phyloP scores from a whole-genome alignment of 106 monocot species.

The Platanthera guangdongensis region DNA sequence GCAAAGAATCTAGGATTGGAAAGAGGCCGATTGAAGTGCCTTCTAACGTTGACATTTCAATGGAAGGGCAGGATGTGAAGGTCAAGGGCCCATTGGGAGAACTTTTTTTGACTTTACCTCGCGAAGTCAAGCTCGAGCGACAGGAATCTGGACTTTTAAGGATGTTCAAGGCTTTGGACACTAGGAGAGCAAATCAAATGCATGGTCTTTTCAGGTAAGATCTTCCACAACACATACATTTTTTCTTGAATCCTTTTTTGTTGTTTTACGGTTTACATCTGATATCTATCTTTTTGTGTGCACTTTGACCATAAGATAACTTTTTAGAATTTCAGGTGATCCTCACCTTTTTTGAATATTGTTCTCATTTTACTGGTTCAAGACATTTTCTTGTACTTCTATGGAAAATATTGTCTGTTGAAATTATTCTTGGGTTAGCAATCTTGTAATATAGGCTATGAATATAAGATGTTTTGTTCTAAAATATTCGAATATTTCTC shows the following conservation, averaged over 20 bases:
- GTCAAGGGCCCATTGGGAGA: constrained; percentile 91
- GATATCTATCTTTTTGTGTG: too few species aligned
- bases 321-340: not conserved
- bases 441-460: too few species aligned
- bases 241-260: not conserved
- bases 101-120: constrained; percentile 64
- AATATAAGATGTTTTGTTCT: too few species aligned
- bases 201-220: constrained; percentile 91
- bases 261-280: not conserved
- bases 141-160: constrained; percentile 64
- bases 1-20: constrained; percentile 93
- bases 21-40: constrained; percentile 85
- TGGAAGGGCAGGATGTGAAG: constrained; percentile 72
- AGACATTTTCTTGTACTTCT: not conserved
- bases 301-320: not conserved
- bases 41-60: constrained; percentile 51
- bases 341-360: not conserved
- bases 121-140: constrained; percentile 54
- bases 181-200: constrained; percentile 82
- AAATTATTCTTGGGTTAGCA: too few species aligned
- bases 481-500: too few species aligned
- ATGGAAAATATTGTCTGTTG: too few species aligned
- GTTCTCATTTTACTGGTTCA: not conserved
- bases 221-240: not conserved
- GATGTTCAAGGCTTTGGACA: constrained; percentile 75